These are phyloP conservation scores for Trametes meyenii DNA, from an alignment of 768 basidiomycete species.

Conservation along the genomic window DNA sequence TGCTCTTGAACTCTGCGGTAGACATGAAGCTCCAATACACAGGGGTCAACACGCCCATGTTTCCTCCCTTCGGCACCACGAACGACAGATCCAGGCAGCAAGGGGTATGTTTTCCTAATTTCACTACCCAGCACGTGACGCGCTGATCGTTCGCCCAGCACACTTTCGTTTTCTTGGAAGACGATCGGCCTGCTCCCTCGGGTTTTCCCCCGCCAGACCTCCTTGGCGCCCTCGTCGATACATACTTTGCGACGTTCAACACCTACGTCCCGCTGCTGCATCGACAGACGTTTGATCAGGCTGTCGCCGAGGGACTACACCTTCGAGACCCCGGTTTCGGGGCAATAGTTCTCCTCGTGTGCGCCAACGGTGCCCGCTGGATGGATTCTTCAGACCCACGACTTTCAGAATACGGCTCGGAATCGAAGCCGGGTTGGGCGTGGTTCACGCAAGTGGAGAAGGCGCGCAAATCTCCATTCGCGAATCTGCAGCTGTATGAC, in stretches of 20 bases:
- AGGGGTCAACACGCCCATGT: neutral
- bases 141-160: neutral
- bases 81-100: no score
- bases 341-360: conserved; percentile 55
- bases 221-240: conserved; percentile 41
- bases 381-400: conserved; percentile 42
- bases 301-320: conserved; percentile 40
- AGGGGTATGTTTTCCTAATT: no score
- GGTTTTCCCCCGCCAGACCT: conserved; percentile 21
- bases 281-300: conserved; percentile 43
- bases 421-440: conserved; percentile 44
- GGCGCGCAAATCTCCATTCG: conserved; percentile 36
- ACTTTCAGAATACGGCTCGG: conserved; percentile 34
- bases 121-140: no score
- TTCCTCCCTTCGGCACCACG: no score
- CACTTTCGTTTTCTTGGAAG: neutral
- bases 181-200: neutral
- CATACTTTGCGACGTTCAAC: conserved; percentile 45
- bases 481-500: conserved; percentile 4
- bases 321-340: conserved; percentile 48
- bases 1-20: conserved; percentile 20
- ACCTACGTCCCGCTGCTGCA: conserved; percentile 44
- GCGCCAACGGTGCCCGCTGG: conserved; percentile 51
- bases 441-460: conserved; percentile 45
- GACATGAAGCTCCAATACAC: conserved; percentile 16